Conservation (phyloP, 495 filamentous ascomycete species). For the Letharia lupina region DNA sequence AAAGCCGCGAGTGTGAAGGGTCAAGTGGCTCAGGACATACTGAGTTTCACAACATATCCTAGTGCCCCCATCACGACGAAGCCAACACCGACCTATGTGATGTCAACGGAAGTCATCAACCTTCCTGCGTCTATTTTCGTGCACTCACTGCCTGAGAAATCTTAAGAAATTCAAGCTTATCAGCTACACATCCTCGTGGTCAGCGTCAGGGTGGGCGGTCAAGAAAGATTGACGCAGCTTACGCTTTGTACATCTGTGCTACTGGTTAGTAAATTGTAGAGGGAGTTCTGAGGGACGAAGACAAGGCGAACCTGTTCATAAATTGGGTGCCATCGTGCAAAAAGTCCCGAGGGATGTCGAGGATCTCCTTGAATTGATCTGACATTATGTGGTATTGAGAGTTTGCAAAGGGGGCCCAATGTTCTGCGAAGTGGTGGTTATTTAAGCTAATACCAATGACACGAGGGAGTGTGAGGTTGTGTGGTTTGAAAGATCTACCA, state of each 20-base stretch:
- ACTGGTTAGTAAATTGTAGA: neutral
- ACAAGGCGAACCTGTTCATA: slow-evolving; percentile 44
- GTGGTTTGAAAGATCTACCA: neutral
- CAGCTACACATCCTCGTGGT: slow-evolving; percentile 39
- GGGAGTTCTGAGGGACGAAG: neutral
- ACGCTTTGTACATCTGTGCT: slow-evolving; percentile 68
- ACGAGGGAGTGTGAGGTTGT: neutral
- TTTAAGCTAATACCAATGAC: neutral
- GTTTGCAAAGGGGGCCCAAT: neutral
- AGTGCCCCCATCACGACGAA: slow-evolving; percentile 69
- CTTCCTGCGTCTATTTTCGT: neutral
- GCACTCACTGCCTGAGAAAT: slow-evolving; percentile 76
- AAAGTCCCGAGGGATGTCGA: slow-evolving; percentile 77
- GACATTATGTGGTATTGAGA: slow-evolving; percentile 41
- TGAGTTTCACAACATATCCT: slow-evolving; percentile 92
- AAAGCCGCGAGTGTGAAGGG: neutral
- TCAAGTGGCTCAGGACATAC: neutral
- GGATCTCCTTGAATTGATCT: slow-evolving; percentile 69
- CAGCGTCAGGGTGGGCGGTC: neutral
- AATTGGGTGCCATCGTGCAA: slow-evolving; percentile 73
- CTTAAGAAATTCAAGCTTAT: slow-evolving; percentile 83
- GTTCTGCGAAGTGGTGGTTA: neutral
- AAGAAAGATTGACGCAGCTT: slow-evolving; percentile 24
- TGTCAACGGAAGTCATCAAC: neutral
- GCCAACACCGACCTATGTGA: slow-evolving; percentile 55